Evolutionary conservation across 108 stramenopile genomes (phyloP).

Genomic region (Bacterosira constricta): DNA sequence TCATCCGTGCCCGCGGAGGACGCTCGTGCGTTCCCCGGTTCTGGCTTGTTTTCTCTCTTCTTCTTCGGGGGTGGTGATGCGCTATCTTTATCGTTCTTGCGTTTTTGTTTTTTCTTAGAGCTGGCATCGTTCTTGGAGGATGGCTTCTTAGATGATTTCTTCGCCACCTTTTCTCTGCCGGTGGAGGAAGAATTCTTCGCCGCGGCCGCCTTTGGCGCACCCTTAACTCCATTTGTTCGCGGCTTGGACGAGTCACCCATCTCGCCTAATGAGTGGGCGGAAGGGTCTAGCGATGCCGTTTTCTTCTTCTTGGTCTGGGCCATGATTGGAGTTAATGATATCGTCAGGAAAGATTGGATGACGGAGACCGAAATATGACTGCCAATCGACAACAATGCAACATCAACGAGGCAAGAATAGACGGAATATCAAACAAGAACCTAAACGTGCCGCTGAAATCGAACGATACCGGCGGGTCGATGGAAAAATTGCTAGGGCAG

Average conservation of each 20-base stretch:
- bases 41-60: constrained; percentile 10
- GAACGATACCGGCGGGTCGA: neutral
- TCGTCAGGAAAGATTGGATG: too few relatives aligned
- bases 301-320: constrained; percentile 11
- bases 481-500: neutral
- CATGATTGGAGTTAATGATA: neutral
- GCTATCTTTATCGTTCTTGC: neutral
- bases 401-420: neutral
- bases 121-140: neutral
- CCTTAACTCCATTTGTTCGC: constrained; percentile 17
- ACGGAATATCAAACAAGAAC: neutral
- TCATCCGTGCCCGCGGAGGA: constrained; percentile 7
- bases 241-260: constrained; percentile 17
- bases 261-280: constrained; percentile 4
- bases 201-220: constrained; percentile 5
- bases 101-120: constrained; percentile 2
- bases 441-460: neutral
- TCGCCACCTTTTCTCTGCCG: neutral
- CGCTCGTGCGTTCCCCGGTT: constrained; percentile 7
- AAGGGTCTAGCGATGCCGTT: neutral
- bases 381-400: too few relatives aligned
- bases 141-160: constrained; percentile 14
- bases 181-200: neutral
- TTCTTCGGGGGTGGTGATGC: constrained; percentile 2
- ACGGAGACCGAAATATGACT: too few relatives aligned